These are phyloP conservation scores for Pleurotus ostreatus DNA, from an alignment of 768 basidiomycete species.

Conservation along the genomic window DNA sequence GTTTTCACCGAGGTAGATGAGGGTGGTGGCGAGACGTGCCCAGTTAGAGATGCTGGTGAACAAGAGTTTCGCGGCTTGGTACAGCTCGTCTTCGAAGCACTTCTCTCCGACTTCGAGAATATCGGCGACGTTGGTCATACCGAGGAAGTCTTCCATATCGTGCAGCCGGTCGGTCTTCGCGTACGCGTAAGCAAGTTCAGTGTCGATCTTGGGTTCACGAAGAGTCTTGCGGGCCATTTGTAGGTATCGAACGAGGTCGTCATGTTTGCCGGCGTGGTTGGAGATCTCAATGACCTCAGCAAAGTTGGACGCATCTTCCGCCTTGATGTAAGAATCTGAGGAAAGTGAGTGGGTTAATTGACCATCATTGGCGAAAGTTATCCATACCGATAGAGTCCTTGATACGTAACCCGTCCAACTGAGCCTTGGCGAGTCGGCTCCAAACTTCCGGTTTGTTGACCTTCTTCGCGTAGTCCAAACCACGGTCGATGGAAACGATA, in stretches of 20 bases:
- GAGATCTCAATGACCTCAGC: constrained; percentile 95
- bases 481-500: constrained; percentile 96
- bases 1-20: constrained; percentile 98
- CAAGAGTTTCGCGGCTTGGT: constrained; percentile 93
- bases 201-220: constrained; percentile 96
- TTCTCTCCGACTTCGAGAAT: constrained; percentile 97
- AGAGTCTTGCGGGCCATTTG: constrained; percentile 99
- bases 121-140: constrained; percentile 98
- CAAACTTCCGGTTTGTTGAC: constrained; percentile 96
- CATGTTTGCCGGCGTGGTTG: constrained; percentile 85
- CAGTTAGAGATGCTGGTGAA: constrained; percentile 98
- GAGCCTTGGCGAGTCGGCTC: constrained; percentile 97
- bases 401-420: constrained; percentile 95
- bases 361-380: neutral
- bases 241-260: constrained; percentile 92
- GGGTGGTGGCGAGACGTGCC: constrained; percentile 95
- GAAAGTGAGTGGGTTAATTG: constrained; percentile 4
- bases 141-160: constrained; percentile 99
- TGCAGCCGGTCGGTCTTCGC: constrained; percentile 97
- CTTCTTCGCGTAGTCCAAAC: constrained; percentile 92
- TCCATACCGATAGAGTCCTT: constrained; percentile 91
- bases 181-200: constrained; percentile 96
- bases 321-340: constrained; percentile 95
- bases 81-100: constrained; percentile 97
- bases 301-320: constrained; percentile 92